Percentiles rank a stretch among this genome's conserved stretches.
These are phyloP conservation scores for Salix udensis DNA, from an alignment of 345 rosid species.

Conservation along the genomic window DNA sequence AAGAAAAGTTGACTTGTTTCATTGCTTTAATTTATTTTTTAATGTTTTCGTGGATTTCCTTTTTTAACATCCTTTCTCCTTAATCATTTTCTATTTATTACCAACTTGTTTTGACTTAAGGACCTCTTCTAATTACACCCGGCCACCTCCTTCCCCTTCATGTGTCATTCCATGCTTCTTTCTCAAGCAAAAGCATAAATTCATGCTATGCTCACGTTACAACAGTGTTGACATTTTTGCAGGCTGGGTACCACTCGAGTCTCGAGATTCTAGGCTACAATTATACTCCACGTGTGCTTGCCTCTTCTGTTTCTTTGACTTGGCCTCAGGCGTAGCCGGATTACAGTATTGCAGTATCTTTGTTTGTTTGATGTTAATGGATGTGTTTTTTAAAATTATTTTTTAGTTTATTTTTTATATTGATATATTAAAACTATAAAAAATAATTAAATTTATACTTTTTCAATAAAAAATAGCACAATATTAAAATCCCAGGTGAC, in stretches of 20 bases:
- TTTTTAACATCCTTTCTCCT: not conserved
- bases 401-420: not conserved
- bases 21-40: not conserved
- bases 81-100: not conserved
- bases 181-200: not conserved
- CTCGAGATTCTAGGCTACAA: not conserved
- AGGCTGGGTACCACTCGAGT: not conserved
- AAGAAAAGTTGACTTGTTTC: constrained; percentile 7
- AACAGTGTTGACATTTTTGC: not conserved
- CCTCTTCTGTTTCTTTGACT: too few species aligned
- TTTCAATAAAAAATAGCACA: too few species aligned
- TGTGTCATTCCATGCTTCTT: not conserved
- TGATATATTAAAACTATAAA: not conserved
- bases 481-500: too few species aligned
- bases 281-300: not conserved
- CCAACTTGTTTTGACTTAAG: not conserved
- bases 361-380: too few species aligned
- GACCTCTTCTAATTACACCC: not conserved
- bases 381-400: too few species aligned
- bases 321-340: not conserved
- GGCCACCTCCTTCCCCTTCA: not conserved
- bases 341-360: not conserved
- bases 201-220: not conserved
- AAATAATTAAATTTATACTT: not conserved
- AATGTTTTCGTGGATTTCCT: not conserved